A percentile compares a stretch with the other conserved stretches of the same genome.
Conservation (phyloP, 495 filamentous ascomycete species). For the Pseudevernia furfuracea region DNA sequence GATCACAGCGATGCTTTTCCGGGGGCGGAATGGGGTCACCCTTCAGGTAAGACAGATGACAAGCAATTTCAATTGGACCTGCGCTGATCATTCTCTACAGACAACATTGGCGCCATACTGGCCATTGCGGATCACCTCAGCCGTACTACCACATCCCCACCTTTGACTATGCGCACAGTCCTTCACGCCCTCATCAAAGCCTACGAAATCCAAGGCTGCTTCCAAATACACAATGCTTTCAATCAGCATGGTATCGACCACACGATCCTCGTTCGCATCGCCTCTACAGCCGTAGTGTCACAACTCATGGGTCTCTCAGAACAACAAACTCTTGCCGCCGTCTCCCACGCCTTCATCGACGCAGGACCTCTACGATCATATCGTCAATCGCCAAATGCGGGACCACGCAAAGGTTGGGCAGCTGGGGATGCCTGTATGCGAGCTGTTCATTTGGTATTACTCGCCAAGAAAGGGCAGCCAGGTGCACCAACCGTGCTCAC, state of each 20-base stretch:
- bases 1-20: conserved; percentile 42
- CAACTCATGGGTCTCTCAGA: conserved; percentile 24
- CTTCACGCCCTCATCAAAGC: conserved; percentile 38
- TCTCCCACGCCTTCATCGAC: conserved; percentile 40
- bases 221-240: conserved; percentile 37
- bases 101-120: conserved; percentile 40
- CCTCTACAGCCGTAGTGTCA: conserved; percentile 30
- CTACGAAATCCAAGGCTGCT: conserved; percentile 43
- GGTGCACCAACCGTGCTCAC: conserved; percentile 34
- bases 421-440: conserved; percentile 39
- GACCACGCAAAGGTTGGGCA: conserved; percentile 42
- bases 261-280: conserved; percentile 40
- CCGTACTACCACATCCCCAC: conserved; percentile 22
- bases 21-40: conserved; percentile 42
- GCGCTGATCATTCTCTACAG: conserved; percentile 17
- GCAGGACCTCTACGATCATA: conserved; percentile 34
- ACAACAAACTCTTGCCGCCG: conserved; percentile 30
- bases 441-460: conserved; percentile 37
- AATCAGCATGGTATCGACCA: conserved; percentile 40
- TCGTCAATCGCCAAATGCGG: conserved; percentile 33
- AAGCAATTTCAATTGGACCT: too few species aligned
- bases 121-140: conserved; percentile 22
- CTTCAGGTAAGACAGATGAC: conserved; percentile 29
- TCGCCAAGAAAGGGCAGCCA: conserved; percentile 32
- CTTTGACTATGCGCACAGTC: conserved; percentile 4